Base-by-base conservation (phyloP, 345 rosid species). In the Eucalyptus microcorys region DNA sequence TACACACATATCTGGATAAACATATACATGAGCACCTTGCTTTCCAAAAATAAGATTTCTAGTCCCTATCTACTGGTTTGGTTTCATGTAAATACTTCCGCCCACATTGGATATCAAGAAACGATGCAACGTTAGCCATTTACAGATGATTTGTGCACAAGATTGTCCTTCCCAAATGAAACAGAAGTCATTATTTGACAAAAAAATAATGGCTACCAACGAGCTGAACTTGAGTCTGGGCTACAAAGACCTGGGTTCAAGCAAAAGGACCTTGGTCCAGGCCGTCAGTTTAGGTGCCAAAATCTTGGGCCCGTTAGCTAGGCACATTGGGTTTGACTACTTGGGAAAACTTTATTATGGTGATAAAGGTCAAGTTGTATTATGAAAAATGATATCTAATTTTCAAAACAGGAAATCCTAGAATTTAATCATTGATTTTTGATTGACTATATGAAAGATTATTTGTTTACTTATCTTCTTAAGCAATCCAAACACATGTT, bases 171-270 rank as follows among this genome's bases (percentile, higher is more conserved):
- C 1, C 2, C 81, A 3, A 68, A 34, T 71, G 13, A 34, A 71
- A 71, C 0, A 34, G 0, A 71, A 71, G 22, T 19, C 43, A 71
- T 71, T 17, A 17, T 5, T 71, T 71, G 24, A 52, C 57, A 52
- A 52, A 52, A 52, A 19, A 52, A 19, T 52, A 19, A 52, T 52
- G 26, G 24, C 57, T 52, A 2, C 57, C 57, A 52, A 19, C 2
- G 7, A 34, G 14, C 7, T 34, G 4, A 68, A 34, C 26, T 34
- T 34, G 37, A 34, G 43, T 34, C 26, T 6, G 1, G 80, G 80
- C 43, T 34, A 17, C 2, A 34, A 0, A 10, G 26, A 71, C 26
- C 0, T 66, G 9, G 40, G 37, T 32, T n/a, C 11, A 3, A 34
- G 40, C 6, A 15, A 17, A 66, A 66, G 40, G 76, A 32, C 76